phyloP scores from a whole-genome alignment of 2,329 filamentous ascomycete genomes.

The Emergomyces orientalis region DNA sequence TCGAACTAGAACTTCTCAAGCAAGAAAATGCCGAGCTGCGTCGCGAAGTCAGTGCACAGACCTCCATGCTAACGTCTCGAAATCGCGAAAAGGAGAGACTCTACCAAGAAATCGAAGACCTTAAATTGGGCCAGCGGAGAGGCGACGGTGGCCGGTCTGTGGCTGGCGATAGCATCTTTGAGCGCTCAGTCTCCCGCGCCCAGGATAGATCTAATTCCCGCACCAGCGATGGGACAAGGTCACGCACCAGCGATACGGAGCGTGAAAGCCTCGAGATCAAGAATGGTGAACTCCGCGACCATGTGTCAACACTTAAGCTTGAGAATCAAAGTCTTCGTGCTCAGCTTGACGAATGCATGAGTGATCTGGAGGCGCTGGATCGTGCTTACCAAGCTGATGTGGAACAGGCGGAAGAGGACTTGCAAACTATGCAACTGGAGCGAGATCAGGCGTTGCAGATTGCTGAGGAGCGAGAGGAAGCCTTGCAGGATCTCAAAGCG shows the following conservation, averaged over 20 bases:
- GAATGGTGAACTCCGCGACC: slow-evolving; percentile 74
- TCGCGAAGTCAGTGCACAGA: slow-evolving; percentile 88
- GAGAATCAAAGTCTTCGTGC: slow-evolving; percentile 82
- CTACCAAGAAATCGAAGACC: slow-evolving; percentile 93
- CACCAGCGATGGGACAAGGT: slow-evolving; percentile 59
- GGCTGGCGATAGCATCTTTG: slow-evolving; percentile 79
- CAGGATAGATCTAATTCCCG: slow-evolving; percentile 66
- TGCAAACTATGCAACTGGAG: slow-evolving; percentile 69
- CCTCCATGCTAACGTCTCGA: slow-evolving; percentile 91
- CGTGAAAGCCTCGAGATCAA: slow-evolving; percentile 79
- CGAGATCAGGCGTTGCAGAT: slow-evolving; percentile 75
- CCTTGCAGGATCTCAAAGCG: slow-evolving; percentile 43
- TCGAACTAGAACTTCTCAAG: slow-evolving; percentile 74
- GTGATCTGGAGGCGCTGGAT: slow-evolving; percentile 67
- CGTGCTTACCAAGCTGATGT: slow-evolving; percentile 70
- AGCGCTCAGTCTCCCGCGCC: slow-evolving; percentile 83
- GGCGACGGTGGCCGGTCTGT: slow-evolving; percentile 50
- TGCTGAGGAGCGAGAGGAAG: slow-evolving; percentile 53
- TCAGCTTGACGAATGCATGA: slow-evolving; percentile 68
- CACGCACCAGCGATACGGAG: slow-evolving; percentile 60
- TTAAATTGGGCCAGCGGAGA: slow-evolving; percentile 78
- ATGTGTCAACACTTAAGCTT: slow-evolving; percentile 74
- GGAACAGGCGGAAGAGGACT: slow-evolving; percentile 66
- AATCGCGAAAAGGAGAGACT: slow-evolving; percentile 91
- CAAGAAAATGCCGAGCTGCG: slow-evolving; percentile 89